Evolutionary conservation across 331 rosid species (phyloP).

Genomic region (Phaseolus coccineus): DNA sequence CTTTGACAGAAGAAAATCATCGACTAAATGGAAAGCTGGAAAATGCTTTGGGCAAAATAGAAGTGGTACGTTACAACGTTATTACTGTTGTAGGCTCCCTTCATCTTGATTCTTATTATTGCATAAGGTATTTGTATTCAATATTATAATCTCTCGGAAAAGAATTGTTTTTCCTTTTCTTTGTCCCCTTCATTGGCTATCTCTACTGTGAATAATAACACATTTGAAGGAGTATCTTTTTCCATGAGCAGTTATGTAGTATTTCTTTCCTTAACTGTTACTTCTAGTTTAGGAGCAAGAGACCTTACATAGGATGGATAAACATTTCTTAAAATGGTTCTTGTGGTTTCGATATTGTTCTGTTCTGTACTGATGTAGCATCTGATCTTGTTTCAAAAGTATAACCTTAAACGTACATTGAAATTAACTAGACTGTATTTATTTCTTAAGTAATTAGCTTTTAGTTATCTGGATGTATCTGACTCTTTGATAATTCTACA

Average conservation of each 20-base stretch:
- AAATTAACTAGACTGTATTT: not conserved
- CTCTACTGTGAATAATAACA: not conserved
- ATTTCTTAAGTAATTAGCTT: constrained; percentile 21
- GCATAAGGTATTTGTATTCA: not conserved
- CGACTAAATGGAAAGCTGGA: constrained; percentile 59
- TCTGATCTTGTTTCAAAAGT: constrained; percentile 32
- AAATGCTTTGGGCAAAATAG: constrained; percentile 62
- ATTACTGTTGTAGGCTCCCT: not conserved
- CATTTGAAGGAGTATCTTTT: not conserved
- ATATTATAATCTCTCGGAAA: not conserved
- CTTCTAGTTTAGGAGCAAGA: constrained; percentile 18
- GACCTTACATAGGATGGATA: constrained; percentile 21
- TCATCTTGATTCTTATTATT: constrained; percentile 29
- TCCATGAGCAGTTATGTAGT: not conserved
- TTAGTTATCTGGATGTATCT: constrained; percentile 28
- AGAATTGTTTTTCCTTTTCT: not conserved
- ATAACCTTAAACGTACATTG: not conserved
- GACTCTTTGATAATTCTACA: constrained; percentile 28
- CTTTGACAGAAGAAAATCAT: constrained; percentile 53
- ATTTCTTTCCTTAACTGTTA: constrained; percentile 28
- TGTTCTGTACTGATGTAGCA: constrained; percentile 2
- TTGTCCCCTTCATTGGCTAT: not conserved
- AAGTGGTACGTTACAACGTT: constrained; percentile 62
- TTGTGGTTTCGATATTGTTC: not conserved
- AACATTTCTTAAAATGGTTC: not conserved